Base-by-base conservation (phyloP, 202 grass and related monocot genomes). In the Hordeum pubiflorum region DNA sequence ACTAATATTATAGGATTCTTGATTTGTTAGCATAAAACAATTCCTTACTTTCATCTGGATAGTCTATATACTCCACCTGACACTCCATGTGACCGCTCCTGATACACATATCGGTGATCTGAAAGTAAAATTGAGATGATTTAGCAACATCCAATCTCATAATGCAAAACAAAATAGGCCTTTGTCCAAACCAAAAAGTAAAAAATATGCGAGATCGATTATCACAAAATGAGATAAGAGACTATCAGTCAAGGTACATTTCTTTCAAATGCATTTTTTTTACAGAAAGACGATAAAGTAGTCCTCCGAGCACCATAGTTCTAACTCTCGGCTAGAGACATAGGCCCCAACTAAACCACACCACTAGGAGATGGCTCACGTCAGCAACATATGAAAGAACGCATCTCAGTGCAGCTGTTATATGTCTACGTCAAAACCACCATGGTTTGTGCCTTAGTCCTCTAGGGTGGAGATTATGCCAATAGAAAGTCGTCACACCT, bases 31-130 rank as follows among this genome's bases (percentile, higher is more conserved):
- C 15, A 29, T 36, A 31, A 70, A 87, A 67, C 11, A 48, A 27
- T 20, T 72, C 21, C 74, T 87, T 58, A 87, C 86, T 79, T 83
- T 87, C 80, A 36, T 83, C 80, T 67, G 80, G 67, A 79, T 83
- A 87, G 46, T 87, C 86, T 17, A 83, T 58, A 79, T 79, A 83
- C 48, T 83, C 80, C 67, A 83, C n/a, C 22, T 66, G 26, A 67
- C 58, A 82, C 48, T 79, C 67, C 34, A 87, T 21, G 14, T 79
- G 80, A 37, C 75, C 80, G 11, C 64, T 5, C 58, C 66, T 87
- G 34, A 87, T 33, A 79, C 4, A 37, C 75, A 83, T 83, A 56
- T 59, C 41, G 7, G 0, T 38, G 78, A 87, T 38, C 86, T 87
- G 80, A 50, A 56, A 72, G 59, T 76, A 80, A 76, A 39, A 74